phyloP scores from a whole-genome alignment of 345 rosid genomes.

The Ricinus communis region DNA sequence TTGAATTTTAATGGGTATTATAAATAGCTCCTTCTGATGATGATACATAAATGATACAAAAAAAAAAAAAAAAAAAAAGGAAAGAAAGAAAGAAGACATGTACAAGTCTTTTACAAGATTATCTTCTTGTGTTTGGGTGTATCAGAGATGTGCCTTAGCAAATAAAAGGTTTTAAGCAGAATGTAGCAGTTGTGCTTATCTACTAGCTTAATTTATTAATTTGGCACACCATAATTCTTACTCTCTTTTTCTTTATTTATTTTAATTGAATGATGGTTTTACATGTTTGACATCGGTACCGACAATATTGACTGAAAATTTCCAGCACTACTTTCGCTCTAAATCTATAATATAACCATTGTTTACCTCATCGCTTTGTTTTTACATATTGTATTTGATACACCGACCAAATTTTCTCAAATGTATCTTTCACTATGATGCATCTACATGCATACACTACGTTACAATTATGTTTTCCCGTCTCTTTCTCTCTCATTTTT shows the following conservation, averaged over 20 bases:
- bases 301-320: not conserved
- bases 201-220: not conserved
- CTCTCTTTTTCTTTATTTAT: too few relatives aligned
- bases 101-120: not conserved
- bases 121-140: not conserved
- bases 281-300: not conserved
- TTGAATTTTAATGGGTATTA: not conserved
- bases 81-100: not conserved
- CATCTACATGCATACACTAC: too few relatives aligned
- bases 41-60: not conserved
- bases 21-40: not conserved
- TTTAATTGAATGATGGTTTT: not conserved
- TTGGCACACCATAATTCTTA: not conserved
- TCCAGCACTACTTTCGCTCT: not conserved
- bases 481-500: too few relatives aligned
- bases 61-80: not conserved
- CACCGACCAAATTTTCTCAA: too few relatives aligned
- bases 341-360: too few relatives aligned
- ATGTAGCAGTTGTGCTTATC: slow-evolving; percentile 6
- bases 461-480: too few relatives aligned
- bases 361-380: too few relatives aligned
- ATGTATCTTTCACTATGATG: too few relatives aligned
- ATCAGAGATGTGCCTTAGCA: slow-evolving; percentile 12
- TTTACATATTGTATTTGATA: too few relatives aligned
- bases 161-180: slow-evolving; percentile 6